Base-by-base conservation (phyloP, 225 moss, liverwort and hornwort species). In the Pseudisothecium myosuroides region DNA sequence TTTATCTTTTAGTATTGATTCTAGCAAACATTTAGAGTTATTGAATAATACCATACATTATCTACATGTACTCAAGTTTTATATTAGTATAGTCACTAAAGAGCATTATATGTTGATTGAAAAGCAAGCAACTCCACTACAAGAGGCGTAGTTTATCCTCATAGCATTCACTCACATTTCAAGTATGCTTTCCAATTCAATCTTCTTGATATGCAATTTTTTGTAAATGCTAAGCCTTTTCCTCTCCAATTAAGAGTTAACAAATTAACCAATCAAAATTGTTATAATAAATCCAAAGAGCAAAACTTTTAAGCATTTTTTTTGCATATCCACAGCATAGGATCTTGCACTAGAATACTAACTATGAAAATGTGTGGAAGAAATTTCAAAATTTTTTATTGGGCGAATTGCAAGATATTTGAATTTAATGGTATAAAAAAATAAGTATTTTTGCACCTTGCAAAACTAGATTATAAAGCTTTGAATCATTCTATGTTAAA, bases 401-500 rank as follows among this genome's bases (percentile, higher is more conserved):
- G 2, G 7, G 0, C 0, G 36, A 52, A 52, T 22, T 34, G 9
- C 2, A 52, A 52, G 5, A 52, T 20, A 76, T 76, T 50, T 34
- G 8, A 2, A 52, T 76, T 52, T 34, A 50, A 20, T n/a, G 34
- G 12, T 6, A 31, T 19, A 31, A 1, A 17, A 17, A 76, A 76
- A 75, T 0, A 0, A 7, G 0, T 7, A 7, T 2, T 49, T 32
- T 49, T 32, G 4, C 4, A 32, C 12, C 12, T 49, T 32, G 0
- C 11, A 49, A 10, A 12, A 7, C 0, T 50, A 76, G 20, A 32
- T 75, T 34, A 20, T 4, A 20, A 21, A 13, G 21, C 13, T 21
- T 76, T 76, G 1, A 34, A 76, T 50, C 20, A 0, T 32, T 34
- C 21, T 3, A 32, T 32, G 5, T 32, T 14, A 20, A 20, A 12